Evolutionary conservation across 257 asterid species (phyloP).

Genomic region (Catharanthus roseus): DNA sequence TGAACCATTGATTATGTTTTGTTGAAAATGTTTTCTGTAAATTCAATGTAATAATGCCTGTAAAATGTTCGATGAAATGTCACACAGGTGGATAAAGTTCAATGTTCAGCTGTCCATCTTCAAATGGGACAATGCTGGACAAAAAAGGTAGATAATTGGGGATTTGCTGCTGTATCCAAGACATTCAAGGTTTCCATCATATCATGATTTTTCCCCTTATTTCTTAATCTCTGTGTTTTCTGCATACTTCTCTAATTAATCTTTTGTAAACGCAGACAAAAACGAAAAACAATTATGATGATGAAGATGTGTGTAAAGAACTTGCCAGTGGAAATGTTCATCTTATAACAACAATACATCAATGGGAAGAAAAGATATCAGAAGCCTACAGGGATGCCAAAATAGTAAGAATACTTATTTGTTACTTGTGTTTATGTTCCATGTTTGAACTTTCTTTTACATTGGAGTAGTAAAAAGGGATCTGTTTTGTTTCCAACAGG

Average conservation of each 20-base stretch:
- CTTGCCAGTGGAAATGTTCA: conserved; percentile 42
- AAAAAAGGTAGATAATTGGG: conserved; percentile 33
- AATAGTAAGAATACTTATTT: conserved; percentile 43
- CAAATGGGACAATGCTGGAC: conserved; percentile 66
- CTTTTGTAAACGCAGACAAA: conserved; percentile 17
- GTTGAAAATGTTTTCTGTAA: not conserved
- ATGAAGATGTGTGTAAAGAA: conserved; percentile 21
- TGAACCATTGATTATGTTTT: no score
- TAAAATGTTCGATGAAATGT: not conserved
- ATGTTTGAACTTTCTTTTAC: not conserved
- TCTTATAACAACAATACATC: conserved; percentile 43
- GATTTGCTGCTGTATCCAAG: not conserved
- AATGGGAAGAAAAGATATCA: conserved; percentile 53
- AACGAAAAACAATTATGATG: conserved; percentile 12
- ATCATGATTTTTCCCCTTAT: no score
- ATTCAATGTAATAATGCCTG: not conserved
- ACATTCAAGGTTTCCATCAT: not conserved
- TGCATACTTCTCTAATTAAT: no score
- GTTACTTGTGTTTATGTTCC: not conserved
- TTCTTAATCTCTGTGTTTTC: no score
- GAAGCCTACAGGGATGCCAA: conserved; percentile 45
- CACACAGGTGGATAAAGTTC: conserved; percentile 23
- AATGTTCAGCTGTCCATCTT: conserved; percentile 32
- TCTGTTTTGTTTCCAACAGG: conserved; percentile 23
- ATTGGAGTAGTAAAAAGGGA: not conserved